These are phyloP conservation scores for Aspergillus conjunctus DNA, from an alignment of 495 filamentous ascomycete species.

Conservation along the genomic window DNA sequence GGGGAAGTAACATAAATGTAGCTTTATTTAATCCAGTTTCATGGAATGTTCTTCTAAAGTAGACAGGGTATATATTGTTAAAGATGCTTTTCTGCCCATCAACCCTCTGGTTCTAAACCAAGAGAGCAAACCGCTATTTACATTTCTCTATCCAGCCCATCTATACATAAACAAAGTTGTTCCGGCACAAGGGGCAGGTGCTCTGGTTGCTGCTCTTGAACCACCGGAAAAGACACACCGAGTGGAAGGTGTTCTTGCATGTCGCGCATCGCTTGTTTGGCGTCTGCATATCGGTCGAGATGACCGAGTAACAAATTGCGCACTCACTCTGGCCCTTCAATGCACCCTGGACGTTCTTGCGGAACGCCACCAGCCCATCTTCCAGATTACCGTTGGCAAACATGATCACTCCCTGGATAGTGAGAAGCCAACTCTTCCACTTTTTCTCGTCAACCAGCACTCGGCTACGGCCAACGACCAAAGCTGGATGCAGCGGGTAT, in stretches of 20 bases:
- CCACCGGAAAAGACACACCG: constrained; percentile 88
- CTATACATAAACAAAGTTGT: constrained; percentile 58
- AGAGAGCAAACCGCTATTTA: constrained; percentile 10
- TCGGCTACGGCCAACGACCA: constrained; percentile 75
- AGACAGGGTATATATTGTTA: too few relatives aligned
- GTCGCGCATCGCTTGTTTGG: constrained; percentile 90
- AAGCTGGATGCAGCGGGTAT: constrained; percentile 78
- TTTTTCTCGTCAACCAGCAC: constrained; percentile 86
- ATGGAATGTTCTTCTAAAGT: too few relatives aligned
- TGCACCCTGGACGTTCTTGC: constrained; percentile 78
- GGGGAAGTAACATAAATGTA: too few relatives aligned
- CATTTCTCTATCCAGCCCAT: constrained; percentile 21
- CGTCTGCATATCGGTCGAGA: constrained; percentile 80
- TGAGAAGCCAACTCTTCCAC: constrained; percentile 83
- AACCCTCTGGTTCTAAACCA: not conserved
- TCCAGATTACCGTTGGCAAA: constrained; percentile 84
- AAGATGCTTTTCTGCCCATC: too few relatives aligned
- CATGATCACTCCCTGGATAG: constrained; percentile 88
- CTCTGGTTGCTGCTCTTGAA: constrained; percentile 90
- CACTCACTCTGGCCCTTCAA: constrained; percentile 94
- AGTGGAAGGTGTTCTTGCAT: constrained; percentile 94
- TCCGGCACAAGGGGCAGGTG: constrained; percentile 87
- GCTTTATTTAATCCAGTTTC: too few relatives aligned
- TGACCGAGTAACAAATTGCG: constrained; percentile 94
- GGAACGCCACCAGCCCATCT: constrained; percentile 81